phyloP scores from a whole-genome alignment of 2,329 filamentous ascomycete species.

The Hypocreales sp. region DNA sequence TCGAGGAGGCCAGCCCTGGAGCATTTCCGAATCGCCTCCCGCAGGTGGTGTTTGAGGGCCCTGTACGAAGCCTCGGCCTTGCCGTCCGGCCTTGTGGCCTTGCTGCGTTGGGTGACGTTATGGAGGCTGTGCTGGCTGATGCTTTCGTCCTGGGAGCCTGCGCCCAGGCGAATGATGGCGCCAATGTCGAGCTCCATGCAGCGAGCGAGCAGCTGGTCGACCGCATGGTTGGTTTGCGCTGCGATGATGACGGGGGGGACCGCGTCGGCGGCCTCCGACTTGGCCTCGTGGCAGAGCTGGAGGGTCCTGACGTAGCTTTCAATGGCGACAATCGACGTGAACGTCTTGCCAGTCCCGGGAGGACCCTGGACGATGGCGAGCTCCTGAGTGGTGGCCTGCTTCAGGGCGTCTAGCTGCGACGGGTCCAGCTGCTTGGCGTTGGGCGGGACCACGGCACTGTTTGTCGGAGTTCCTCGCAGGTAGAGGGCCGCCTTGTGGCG shows the following conservation, averaged over 20 bases:
- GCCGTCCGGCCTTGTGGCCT: conserved; percentile 3
- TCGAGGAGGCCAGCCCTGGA: conserved; percentile 30
- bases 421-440: conserved; percentile 37
- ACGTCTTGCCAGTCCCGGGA: conserved; percentile 63
- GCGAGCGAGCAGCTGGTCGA: conserved; percentile 64
- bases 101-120: conserved; percentile 31
- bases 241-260: conserved; percentile 57
- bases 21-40: conserved; percentile 8
- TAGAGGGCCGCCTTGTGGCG: no score
- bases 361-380: conserved; percentile 73
- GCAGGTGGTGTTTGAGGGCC: no score
- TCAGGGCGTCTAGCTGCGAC: conserved; percentile 55
- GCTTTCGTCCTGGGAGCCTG: conserved; percentile 47
- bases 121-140: conserved; percentile 54
- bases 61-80: no score
- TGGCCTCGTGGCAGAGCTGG: conserved; percentile 27
- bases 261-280: not conserved
- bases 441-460: conserved; percentile 1
- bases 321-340: conserved; percentile 60
- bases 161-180: conserved; percentile 48
- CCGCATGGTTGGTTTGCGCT: conserved; percentile 80
- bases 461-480: conserved; percentile 6
- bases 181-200: conserved; percentile 31
- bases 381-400: conserved; percentile 53
- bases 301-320: conserved; percentile 32